phyloP scores from a whole-genome alignment of 352 stramenopile species.

The Globisporangium iwayamae region DNA sequence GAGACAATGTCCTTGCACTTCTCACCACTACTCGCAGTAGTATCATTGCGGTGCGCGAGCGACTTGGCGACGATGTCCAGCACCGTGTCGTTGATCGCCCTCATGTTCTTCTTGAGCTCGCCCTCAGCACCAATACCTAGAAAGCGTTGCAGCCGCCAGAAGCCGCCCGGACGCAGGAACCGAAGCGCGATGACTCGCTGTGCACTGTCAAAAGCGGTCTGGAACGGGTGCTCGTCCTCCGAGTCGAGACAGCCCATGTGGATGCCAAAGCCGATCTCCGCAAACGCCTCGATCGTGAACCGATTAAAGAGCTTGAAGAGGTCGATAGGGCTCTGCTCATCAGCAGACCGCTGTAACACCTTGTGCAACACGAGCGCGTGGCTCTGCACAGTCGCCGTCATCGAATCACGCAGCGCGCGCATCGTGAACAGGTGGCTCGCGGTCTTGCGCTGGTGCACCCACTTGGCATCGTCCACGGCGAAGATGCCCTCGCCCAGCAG shows the following conservation, averaged over 20 bases:
- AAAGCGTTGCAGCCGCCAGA: conserved; percentile 43
- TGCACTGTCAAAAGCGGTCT: conserved; percentile 34
- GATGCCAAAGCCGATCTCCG: conserved; percentile 43
- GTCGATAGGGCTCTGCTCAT: conserved; percentile 3
- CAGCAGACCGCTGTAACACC: not conserved
- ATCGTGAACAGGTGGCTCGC: conserved; percentile 24
- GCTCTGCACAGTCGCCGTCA: conserved; percentile 17
- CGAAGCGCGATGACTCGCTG: conserved; percentile 28
- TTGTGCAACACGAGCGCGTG: not conserved
- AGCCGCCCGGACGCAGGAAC: conserved; percentile 31
- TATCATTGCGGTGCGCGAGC: conserved; percentile 9
- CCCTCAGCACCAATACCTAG: conserved; percentile 32
- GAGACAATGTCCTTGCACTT: conserved; percentile 12
- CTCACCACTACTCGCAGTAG: no score
- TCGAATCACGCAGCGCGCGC: conserved; percentile 24
- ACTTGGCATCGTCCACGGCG: conserved; percentile 18
- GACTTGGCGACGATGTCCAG: conserved; percentile 33
- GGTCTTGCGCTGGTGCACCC: conserved; percentile 38
- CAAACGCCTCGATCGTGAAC: conserved; percentile 54
- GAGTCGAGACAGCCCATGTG: conserved; percentile 18
- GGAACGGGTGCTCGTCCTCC: conserved; percentile 22
- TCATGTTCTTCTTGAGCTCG: conserved; percentile 25
- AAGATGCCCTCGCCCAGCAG: conserved; percentile 27
- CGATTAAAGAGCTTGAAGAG: conserved; percentile 26
- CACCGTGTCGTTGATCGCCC: conserved; percentile 33